Percentiles rank a stretch among this genome's conserved stretches.
phyloP scores from a whole-genome alignment of 352 stramenopile genomes.

The Phytophthora pini region DNA sequence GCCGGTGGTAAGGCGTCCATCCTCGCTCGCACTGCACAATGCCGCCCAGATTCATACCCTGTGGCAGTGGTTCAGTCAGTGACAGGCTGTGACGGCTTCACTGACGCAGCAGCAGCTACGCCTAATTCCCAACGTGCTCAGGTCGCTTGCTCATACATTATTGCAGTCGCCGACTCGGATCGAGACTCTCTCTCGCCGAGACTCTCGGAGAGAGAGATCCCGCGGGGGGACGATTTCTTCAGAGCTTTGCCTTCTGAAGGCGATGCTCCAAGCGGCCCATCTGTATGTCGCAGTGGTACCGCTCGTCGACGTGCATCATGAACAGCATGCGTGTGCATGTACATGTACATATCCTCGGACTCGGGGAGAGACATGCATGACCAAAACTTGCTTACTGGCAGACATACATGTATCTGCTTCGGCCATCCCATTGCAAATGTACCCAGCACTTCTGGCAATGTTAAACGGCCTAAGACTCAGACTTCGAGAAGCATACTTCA shows the following conservation, averaged over 20 bases:
- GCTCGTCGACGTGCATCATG: slow-evolving; percentile 4
- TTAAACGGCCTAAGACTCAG: slow-evolving; percentile 8
- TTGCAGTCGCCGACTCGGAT: no score
- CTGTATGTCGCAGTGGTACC: slow-evolving; percentile 21
- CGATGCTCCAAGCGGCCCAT: slow-evolving; percentile 26
- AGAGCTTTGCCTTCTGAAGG: slow-evolving; percentile 40
- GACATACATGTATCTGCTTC: no score
- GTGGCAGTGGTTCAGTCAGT: background rate
- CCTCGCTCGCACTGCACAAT: slow-evolving; percentile 4
- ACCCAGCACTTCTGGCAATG: background rate
- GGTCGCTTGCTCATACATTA: slow-evolving; percentile 15
- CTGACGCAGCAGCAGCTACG: slow-evolving; percentile 13
- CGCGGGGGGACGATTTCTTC: slow-evolving; percentile 33
- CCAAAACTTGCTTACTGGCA: no score
- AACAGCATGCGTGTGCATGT: background rate
- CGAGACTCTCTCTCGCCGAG: background rate
- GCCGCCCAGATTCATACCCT: slow-evolving; percentile 15
- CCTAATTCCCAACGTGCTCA: no score
- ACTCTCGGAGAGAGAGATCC: background rate
- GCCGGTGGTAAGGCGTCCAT: slow-evolving; percentile 16
- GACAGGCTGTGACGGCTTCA: background rate
- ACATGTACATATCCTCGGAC: background rate
- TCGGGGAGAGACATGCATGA: no score
- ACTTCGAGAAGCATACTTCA: background rate
- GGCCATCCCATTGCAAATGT: no score